Evolutionary conservation across 179 eudicot species (phyloP).

Genomic region (Gypsophila paniculata): DNA sequence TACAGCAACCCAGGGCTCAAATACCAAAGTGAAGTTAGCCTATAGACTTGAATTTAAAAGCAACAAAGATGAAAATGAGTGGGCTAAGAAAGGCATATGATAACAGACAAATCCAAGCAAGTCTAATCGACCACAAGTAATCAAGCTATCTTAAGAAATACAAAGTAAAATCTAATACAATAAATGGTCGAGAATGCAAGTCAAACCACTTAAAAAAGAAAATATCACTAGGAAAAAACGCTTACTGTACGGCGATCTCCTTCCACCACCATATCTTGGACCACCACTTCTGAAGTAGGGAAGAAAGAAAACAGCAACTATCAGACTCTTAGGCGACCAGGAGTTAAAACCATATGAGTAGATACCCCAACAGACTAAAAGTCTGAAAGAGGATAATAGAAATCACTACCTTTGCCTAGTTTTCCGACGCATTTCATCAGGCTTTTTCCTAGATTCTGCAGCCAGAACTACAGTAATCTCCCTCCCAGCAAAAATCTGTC

Average conservation of each 20-base stretch:
- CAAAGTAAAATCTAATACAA: too few relatives aligned
- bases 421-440: constrained; percentile 69
- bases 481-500: constrained; percentile 65
- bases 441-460: constrained; percentile 61
- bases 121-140: background rate
- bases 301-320: constrained; percentile 2
- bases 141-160: too few relatives aligned
- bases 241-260: constrained; percentile 53
- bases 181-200: background rate
- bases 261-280: constrained; percentile 47
- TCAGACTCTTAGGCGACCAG: background rate
- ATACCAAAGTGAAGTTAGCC: background rate
- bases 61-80: background rate
- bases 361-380: background rate
- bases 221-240: background rate
- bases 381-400: background rate
- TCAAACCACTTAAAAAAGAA: background rate
- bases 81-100: background rate
- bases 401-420: constrained; percentile 43
- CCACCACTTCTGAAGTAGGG: constrained; percentile 33
- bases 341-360: background rate
- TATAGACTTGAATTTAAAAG: background rate
- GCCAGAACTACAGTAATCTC: constrained; percentile 71
- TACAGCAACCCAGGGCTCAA: background rate
- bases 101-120: background rate